Base-by-base conservation (phyloP, 2,329 filamentous ascomycete species). In the Dactylonectria macrodidyma region DNA sequence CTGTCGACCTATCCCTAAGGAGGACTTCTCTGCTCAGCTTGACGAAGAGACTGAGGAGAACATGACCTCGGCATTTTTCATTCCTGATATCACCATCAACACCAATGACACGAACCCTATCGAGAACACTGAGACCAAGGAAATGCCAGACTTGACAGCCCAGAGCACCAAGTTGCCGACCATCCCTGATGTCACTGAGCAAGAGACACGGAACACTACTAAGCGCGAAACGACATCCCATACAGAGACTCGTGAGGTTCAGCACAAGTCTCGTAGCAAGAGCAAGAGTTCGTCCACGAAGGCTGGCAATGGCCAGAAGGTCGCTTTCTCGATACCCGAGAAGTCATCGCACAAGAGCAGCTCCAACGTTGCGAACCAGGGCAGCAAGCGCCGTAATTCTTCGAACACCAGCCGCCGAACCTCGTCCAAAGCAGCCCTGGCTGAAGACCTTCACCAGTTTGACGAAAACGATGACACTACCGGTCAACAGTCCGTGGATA, bases 61-160 rank as follows among this genome's bases (percentile, higher is more conserved):
- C 69, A 88, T 89, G 84, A 89, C 87, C 0, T 89, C 88, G 6
- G 87, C 86, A 3, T 86, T 89, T 72, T 88, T 89, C 71, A 81
- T 89, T 64, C 87, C 88, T 24, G 88, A 90, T 69, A 89, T 89
- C 68, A 89, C 87, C 2, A 81, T 88, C 38, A 83, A 86, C 62
- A 82, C 79, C 4, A 82, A 84, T 61, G 78, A 80, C 24, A 74
- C 77, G 26, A 78, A 59, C 8, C 69, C 69, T 2, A 66, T 61
- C 9, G 80, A 83, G 65, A 77, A 75, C 65, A 80, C 78, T 4
- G 76, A 78, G 55, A 78, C 76, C 2, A 76, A 76, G 56, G 78
- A 81, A 5, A 66, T 78, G 38, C 76, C 75, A 2, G 80, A 81
- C 47, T 67, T 78, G 55, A 80, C 79, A 2, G 77, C 78, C 5